These are phyloP conservation scores for Tetrapisispora phaffii DNA, from an alignment of 805 yeast species.

Conservation along the genomic window DNA sequence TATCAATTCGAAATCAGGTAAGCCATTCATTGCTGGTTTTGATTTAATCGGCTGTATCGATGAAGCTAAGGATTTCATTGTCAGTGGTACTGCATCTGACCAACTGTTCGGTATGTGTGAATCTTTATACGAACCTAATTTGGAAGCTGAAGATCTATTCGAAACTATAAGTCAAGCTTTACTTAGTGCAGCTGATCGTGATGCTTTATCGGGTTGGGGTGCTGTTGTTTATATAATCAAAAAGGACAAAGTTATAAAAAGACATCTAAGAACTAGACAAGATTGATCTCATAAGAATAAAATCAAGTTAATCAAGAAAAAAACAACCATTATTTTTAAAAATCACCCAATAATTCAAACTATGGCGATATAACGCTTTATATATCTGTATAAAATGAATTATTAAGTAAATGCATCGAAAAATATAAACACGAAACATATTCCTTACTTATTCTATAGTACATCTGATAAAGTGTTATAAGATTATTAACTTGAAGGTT, in stretches of 20 bases:
- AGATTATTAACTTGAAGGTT: no score
- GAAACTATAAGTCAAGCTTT: slow-evolving; percentile 93
- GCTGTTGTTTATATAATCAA: slow-evolving; percentile 88
- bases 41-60: slow-evolving; percentile 96
- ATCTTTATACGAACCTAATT: slow-evolving; percentile 82
- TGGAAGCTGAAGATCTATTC: slow-evolving; percentile 90
- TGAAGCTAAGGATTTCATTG: slow-evolving; percentile 87
- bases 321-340: not conserved
- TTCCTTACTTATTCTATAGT: no score
- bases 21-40: slow-evolving; percentile 91
- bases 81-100: slow-evolving; percentile 92
- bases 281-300: slow-evolving; percentile 45
- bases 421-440: not conserved
- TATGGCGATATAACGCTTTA: not conserved
- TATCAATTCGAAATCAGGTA: slow-evolving; percentile 63
- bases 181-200: slow-evolving; percentile 92
- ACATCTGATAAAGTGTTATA: no score
- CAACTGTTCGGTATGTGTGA: slow-evolving; percentile 99
- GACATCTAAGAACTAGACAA: slow-evolving; percentile 88
- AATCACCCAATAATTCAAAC: not conserved
- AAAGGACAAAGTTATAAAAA: slow-evolving; percentile 81
- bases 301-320: not conserved
- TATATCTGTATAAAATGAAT: not conserved
- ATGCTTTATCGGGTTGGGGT: slow-evolving; percentile 97
- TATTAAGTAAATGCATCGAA: slow-evolving; percentile 1